These are phyloP conservation scores for Mortierella sp. DNA, from an alignment of 371 early-diverging fungal genomes.

Conservation along the genomic window DNA sequence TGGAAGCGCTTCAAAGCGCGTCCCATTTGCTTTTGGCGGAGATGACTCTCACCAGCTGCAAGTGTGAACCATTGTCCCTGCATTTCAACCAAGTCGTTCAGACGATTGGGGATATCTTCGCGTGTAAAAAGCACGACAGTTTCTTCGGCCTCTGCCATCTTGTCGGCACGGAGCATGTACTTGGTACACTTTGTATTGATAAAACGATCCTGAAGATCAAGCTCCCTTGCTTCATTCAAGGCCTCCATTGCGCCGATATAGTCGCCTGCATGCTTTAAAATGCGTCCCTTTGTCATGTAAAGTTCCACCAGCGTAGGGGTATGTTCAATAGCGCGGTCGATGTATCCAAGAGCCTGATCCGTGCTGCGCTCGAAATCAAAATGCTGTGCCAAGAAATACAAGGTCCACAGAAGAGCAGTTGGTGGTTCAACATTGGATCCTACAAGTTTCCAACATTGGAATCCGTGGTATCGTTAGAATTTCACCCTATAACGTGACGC, in stretches of 20 bases:
- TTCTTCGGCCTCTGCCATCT: slow-evolving; percentile 87
- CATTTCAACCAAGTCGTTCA: slow-evolving; percentile 90
- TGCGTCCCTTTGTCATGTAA: slow-evolving; percentile 92
- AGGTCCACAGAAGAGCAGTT: slow-evolving; percentile 88
- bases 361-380: slow-evolving; percentile 77
- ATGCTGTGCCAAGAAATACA: slow-evolving; percentile 92
- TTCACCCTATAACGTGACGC: not conserved
- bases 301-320: slow-evolving; percentile 93
- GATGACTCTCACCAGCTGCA: slow-evolving; percentile 80
- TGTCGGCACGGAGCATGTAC: slow-evolving; percentile 90
- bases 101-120: slow-evolving; percentile 76
- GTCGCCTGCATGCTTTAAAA: slow-evolving; percentile 93
- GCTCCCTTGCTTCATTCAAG: slow-evolving; percentile 90
- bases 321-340: slow-evolving; percentile 87
- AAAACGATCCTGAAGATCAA: slow-evolving; percentile 95
- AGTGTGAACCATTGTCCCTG: slow-evolving; percentile 91
- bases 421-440: slow-evolving; percentile 74
- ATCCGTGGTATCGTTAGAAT: not conserved
- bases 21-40: slow-evolving; percentile 78
- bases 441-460: slow-evolving; percentile 13
- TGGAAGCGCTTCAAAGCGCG: slow-evolving; percentile 90
- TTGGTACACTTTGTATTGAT: slow-evolving; percentile 96
- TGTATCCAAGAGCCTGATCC: slow-evolving; percentile 77
- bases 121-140: slow-evolving; percentile 86
- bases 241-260: slow-evolving; percentile 71